A percentile compares a stretch with the other conserved stretches of the same genome.
phyloP scores from a whole-genome alignment of 2,329 filamentous ascomycete genomes.

The Cadophora luteo-olivacea region DNA sequence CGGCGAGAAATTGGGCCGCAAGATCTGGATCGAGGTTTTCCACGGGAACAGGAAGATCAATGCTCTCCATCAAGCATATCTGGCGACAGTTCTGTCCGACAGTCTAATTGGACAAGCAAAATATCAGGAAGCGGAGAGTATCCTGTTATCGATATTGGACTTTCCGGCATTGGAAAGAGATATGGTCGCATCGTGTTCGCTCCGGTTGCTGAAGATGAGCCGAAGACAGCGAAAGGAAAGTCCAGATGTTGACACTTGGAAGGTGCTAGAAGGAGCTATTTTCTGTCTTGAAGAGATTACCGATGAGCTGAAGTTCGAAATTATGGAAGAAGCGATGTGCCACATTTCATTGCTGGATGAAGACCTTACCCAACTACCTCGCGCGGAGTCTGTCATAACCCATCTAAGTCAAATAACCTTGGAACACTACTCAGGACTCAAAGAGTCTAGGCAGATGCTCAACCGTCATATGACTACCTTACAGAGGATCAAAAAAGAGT shows the following conservation, averaged over 20 bases:
- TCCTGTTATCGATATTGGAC: neutral
- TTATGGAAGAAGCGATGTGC: neutral
- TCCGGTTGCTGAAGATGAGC: conserved; percentile 1
- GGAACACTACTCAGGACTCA: neutral
- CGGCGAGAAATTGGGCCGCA: neutral
- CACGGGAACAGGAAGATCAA: neutral
- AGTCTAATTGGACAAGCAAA: neutral
- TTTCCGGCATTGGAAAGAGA: neutral
- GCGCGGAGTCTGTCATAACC: neutral
- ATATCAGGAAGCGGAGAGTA: neutral
- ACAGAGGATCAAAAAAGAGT: neutral
- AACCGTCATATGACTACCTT: neutral
- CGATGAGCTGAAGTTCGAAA: neutral
- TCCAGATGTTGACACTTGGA: neutral
- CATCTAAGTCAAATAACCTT: neutral
- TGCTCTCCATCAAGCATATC: neutral
- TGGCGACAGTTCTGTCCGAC: neutral
- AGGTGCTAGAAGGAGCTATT: neutral
- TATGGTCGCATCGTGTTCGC: neutral
- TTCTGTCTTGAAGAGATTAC: neutral
- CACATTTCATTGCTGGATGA: conserved; percentile 5
- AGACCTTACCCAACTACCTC: neutral
- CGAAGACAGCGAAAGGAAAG: neutral
- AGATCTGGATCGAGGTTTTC: neutral
- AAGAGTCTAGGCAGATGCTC: neutral